These are phyloP conservation scores for Penicillium chermesinum DNA, from an alignment of 495 filamentous ascomycete species.

Conservation along the genomic window DNA sequence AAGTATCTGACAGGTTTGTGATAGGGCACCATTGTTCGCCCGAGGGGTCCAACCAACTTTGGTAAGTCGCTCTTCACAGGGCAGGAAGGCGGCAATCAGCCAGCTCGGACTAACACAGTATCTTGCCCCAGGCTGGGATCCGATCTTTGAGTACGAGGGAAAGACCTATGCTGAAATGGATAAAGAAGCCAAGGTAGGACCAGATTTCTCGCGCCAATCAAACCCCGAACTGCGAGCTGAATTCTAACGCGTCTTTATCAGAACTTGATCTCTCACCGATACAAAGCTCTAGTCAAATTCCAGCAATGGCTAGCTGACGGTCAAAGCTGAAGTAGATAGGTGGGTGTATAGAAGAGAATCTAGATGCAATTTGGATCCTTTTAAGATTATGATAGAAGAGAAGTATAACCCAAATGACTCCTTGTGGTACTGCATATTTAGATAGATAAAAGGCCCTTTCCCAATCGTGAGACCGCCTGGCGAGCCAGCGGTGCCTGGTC, in stretches of 20 bases:
- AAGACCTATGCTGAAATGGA: slow-evolving; percentile 98
- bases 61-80: slow-evolving; percentile 49
- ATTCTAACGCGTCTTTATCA: slow-evolving; percentile 14
- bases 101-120: not conserved
- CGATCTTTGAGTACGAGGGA: slow-evolving; percentile 92
- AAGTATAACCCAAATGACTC: too few species aligned
- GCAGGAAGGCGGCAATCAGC: not conserved
- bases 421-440: too few species aligned
- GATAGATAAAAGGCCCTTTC: too few species aligned
- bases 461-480: too few species aligned
- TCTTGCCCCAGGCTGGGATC: slow-evolving; percentile 71
- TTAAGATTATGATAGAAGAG: slow-evolving; percentile 6
- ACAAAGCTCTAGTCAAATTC: slow-evolving; percentile 77
- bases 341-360: too few species aligned
- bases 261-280: slow-evolving; percentile 90
- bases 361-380: too few species aligned
- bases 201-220: not conserved
- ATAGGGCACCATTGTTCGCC: slow-evolving; percentile 42
- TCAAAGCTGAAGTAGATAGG: slow-evolving; percentile 16
- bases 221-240: not conserved
- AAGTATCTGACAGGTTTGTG: not conserved
- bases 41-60: slow-evolving; percentile 67
- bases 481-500: too few species aligned
- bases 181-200: slow-evolving; percentile 62
- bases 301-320: slow-evolving; percentile 70